These are phyloP conservation scores for Metschnikowia reukaufii DNA, from an alignment of 805 yeast species.

Conservation along the genomic window DNA sequence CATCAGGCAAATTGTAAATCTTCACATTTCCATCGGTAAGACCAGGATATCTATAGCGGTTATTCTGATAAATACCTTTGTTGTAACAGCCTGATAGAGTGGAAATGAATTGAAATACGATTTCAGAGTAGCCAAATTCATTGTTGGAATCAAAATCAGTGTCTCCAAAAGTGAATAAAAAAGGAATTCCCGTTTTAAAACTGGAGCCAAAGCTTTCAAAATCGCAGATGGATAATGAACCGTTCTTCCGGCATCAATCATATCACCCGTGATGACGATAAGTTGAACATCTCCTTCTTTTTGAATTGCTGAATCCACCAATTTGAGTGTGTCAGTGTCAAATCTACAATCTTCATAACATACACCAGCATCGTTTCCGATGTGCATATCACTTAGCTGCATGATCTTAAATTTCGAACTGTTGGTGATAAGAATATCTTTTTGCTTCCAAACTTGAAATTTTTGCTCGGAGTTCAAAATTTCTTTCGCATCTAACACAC, in stretches of 20 bases:
- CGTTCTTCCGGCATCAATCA: conserved; percentile 30
- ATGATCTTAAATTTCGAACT: conserved; percentile 32
- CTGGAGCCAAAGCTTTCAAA: conserved; percentile 34
- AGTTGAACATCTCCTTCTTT: conserved; percentile 33
- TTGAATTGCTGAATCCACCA: conserved; percentile 26
- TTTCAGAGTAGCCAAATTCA: no score
- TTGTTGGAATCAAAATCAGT: conserved; percentile 24
- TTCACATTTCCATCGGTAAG: conserved; percentile 37
- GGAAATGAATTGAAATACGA: no score
- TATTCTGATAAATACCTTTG: conserved; percentile 12
- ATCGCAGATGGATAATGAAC: conserved; percentile 31
- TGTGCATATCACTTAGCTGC: conserved; percentile 42
- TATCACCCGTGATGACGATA: conserved; percentile 44
- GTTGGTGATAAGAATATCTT: conserved; percentile 18
- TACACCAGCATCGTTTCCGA: conserved; percentile 31
- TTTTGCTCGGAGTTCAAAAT: conserved; percentile 14
- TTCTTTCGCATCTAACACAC: conserved; percentile 15
- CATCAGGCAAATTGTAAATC: conserved; percentile 17
- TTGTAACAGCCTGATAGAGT: conserved; percentile 41
- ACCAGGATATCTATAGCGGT: conserved; percentile 34
- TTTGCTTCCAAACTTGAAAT: conserved; percentile 20
- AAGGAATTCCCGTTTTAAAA: conserved; percentile 33
- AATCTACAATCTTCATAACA: conserved; percentile 25
- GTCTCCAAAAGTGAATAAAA: conserved; percentile 42
- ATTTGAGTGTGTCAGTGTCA: conserved; percentile 33